Evolutionary conservation across 163 green algal genomes (phyloP), one percentile per base, ranked within the genome.

Genomic region (Prototheca cutis): DNA sequence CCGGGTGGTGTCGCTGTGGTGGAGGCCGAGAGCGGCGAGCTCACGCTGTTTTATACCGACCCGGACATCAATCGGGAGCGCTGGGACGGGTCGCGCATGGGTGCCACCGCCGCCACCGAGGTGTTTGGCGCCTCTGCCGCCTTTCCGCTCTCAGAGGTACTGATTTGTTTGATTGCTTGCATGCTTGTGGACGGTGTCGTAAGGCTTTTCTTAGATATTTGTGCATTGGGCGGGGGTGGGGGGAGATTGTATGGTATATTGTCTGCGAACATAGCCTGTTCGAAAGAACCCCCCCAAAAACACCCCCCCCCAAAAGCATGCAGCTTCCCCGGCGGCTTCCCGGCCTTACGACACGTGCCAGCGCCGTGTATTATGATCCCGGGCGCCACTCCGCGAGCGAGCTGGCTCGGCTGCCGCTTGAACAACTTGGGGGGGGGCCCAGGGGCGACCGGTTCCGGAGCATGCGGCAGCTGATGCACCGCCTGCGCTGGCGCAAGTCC

Each of bases 121-220:
- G 59, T 84, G 42, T 90, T 91, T 71, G 80, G 82, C 0, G 84
- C 82, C 6, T 73, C 89, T 31, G 66, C 84, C 30, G 84, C 77
- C 5, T 61, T 63, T 45, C 67, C 62, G 24, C 67, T 81, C 30
- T 64, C 73, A 13, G 66, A 87, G 76, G 80, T 89, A 52, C 19
- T 33, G 18, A 23, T 4, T 19, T 23, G n/a, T n/a, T n/a, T n/a
- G n/a, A n/a, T n/a, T n/a, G n/a, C n/a, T n/a, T n/a, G n/a, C n/a
- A n/a, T n/a, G n/a, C n/a, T n/a, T n/a, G n/a, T n/a, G n/a, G n/a
- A n/a, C n/a, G n/a, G n/a, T n/a, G n/a, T n/a, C n/a, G n/a, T n/a
- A n/a, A n/a, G n/a, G n/a, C n/a, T n/a, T n/a, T n/a, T n/a, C n/a
- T n/a, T n/a, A n/a, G n/a, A n/a, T n/a, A n/a, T n/a, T n/a, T n/a